These are phyloP conservation scores for Fusarium hainanense DNA, from an alignment of 2,329 filamentous ascomycete genomes.

Conservation along the genomic window DNA sequence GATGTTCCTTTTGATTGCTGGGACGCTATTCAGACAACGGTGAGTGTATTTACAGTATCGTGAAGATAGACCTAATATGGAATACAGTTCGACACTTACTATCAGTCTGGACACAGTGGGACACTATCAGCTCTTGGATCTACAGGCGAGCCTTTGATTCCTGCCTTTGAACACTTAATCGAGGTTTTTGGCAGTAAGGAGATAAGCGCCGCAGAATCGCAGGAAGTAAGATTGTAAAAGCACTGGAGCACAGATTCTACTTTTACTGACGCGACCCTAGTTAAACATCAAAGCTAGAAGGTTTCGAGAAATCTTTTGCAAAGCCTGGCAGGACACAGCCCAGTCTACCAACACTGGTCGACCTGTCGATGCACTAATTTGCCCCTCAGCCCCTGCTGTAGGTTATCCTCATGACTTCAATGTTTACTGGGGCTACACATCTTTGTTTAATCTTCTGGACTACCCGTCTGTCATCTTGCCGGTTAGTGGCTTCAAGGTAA, in stretches of 20 bases:
- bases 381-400: not conserved
- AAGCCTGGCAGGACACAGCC: not conserved
- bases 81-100: constrained; percentile 10
- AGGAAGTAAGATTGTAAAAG: not conserved
- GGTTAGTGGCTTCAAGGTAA: not conserved
- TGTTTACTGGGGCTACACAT: constrained; percentile 24
- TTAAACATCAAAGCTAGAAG: constrained; percentile 2
- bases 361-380: constrained; percentile 15
- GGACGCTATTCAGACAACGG: not conserved
- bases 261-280: not conserved
- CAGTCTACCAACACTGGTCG: not conserved
- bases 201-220: not conserved
- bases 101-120: constrained; percentile 1
- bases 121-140: not conserved
- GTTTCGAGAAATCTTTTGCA: not conserved
- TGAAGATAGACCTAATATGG: not conserved
- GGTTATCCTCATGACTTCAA: constrained; percentile 13
- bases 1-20: constrained; percentile 19
- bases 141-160: constrained; percentile 10
- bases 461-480: constrained; percentile 11
- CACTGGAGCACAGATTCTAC: accelerated
- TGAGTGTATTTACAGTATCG: not conserved
- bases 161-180: constrained; percentile 14
- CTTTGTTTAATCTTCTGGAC: constrained; percentile 15
- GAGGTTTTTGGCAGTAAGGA: constrained; percentile 7